phyloP scores from a whole-genome alignment of 495 filamentous ascomycete genomes.

The Amphirosellinia nigrospora region DNA sequence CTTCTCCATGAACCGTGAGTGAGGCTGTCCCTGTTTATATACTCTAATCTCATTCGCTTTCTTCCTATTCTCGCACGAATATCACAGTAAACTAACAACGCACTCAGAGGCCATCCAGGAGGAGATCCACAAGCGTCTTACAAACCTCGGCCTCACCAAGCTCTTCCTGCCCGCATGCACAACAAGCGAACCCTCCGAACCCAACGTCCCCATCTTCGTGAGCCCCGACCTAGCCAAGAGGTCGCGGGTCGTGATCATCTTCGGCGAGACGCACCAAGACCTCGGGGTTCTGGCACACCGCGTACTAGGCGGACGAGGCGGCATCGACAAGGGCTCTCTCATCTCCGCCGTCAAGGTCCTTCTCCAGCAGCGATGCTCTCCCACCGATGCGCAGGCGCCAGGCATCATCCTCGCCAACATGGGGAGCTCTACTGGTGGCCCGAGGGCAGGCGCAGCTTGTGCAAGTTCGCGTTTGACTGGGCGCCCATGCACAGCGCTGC shows the following conservation, averaged over 20 bases:
- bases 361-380: constrained; percentile 40
- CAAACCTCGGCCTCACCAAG: constrained; percentile 58
- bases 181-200: constrained; percentile 45
- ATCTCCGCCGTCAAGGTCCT: constrained; percentile 65
- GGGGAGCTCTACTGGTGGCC: constrained; percentile 73
- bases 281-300: constrained; percentile 78
- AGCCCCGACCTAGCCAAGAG: constrained; percentile 61
- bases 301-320: constrained; percentile 58
- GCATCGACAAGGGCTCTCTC: constrained; percentile 70
- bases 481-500: constrained; percentile 63
- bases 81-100: constrained; percentile 1
- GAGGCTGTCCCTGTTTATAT: neutral
- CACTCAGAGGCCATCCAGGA: constrained; percentile 64
- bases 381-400: constrained; percentile 39
- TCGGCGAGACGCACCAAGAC: constrained; percentile 73
- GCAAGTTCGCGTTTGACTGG: constrained; percentile 54
- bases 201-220: constrained; percentile 72
- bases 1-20: constrained; percentile 72
- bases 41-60: neutral
- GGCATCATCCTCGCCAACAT: constrained; percentile 74
- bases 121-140: constrained; percentile 66
- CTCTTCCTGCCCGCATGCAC: constrained; percentile 63
- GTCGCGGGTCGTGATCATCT: constrained; percentile 72
- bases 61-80: neutral
- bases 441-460: constrained; percentile 60